Evolutionary conservation across 208 protist genomes (phyloP), one percentile per base, ranked within the genome.

Genomic region (Leishmania tropica): DNA sequence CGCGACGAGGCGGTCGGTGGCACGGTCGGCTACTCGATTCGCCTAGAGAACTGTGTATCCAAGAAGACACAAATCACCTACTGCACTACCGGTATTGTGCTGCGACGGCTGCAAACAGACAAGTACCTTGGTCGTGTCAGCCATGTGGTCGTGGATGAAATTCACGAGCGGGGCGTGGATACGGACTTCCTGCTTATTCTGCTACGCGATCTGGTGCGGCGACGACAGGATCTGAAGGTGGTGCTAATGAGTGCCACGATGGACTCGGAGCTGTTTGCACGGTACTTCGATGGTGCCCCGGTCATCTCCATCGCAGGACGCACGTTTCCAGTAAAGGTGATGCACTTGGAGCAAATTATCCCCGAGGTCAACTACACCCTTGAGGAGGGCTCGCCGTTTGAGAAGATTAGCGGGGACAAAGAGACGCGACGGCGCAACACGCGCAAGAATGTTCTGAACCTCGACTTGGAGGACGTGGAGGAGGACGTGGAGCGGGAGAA

Each of bases 131-230:
- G 89, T 37, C 83, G 86, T 64, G 95, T 99, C 17, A 98, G 93
- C 72, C 96, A 99, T 86, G 91, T 99, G 37, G 91, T 99, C 37
- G 96, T 99, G 64, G 98, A 99, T 86, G 98, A 99, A 78, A 98
- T 99, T 64, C 98, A 99, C 87, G 98, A 99, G 90, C 93, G 98
- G 60, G 99, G 99, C 24, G 96, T 99, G 8, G 94, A 99, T 82
- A 98, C 92, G 24, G 98, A 99, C 91, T 98, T 99, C 81, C 86
- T 99, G 45, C 90, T 99, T 24, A 97, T 98, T 56, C 87, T 99
- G 10, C 85, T 99, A 56, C 89, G 92, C 35, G 95, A 99, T 62
- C 83, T 99, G 37, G 84, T 99, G 75, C 81, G 85, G 11, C 83
- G 88, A 8, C 90, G 91, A 68, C 86, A 35, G 1, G 91, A 93